These are phyloP conservation scores for Cercospora sesami DNA, from an alignment of 2,329 filamentous ascomycete genomes.

Conservation along the genomic window DNA sequence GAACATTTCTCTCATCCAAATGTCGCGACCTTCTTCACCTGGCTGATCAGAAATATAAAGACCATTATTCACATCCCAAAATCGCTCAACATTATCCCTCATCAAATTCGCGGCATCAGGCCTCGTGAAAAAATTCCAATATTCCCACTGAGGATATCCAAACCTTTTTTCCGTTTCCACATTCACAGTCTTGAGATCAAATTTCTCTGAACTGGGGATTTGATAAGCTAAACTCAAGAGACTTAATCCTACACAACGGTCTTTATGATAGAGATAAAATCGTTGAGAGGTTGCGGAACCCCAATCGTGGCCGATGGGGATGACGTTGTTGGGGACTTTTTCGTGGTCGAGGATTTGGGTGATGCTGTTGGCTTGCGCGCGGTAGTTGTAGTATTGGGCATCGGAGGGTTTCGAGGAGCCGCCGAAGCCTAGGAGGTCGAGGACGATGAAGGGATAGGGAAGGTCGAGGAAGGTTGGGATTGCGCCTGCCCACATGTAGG, in stretches of 20 bases:
- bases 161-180: slow-evolving; percentile 36
- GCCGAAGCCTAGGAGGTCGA: slow-evolving; percentile 45
- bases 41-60: slow-evolving; percentile 23
- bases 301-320: slow-evolving; percentile 26
- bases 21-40: slow-evolving; percentile 32
- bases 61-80: slow-evolving; percentile 34
- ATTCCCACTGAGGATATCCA: slow-evolving; percentile 45
- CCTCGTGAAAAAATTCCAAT: slow-evolving; percentile 50
- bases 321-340: slow-evolving; percentile 24
- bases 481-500: slow-evolving; percentile 48
- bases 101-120: slow-evolving; percentile 28
- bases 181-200: slow-evolving; percentile 44
- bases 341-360: slow-evolving; percentile 46
- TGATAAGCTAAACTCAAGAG: slow-evolving; percentile 48
- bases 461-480: slow-evolving; percentile 31
- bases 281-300: slow-evolving; percentile 46
- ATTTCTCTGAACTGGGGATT: slow-evolving; percentile 32
- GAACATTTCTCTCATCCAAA: slow-evolving; percentile 42
- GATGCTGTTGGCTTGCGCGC: slow-evolving; percentile 42
- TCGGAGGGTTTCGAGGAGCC: slow-evolving; percentile 47
- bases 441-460: slow-evolving; percentile 39
- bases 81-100: slow-evolving; percentile 28
- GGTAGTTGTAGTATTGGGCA: slow-evolving; percentile 40
- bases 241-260: slow-evolving; percentile 45
- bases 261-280: slow-evolving; percentile 47